phyloP scores from a whole-genome alignment of 2,329 filamentous ascomycete species.

The Aspergillus unguis region DNA sequence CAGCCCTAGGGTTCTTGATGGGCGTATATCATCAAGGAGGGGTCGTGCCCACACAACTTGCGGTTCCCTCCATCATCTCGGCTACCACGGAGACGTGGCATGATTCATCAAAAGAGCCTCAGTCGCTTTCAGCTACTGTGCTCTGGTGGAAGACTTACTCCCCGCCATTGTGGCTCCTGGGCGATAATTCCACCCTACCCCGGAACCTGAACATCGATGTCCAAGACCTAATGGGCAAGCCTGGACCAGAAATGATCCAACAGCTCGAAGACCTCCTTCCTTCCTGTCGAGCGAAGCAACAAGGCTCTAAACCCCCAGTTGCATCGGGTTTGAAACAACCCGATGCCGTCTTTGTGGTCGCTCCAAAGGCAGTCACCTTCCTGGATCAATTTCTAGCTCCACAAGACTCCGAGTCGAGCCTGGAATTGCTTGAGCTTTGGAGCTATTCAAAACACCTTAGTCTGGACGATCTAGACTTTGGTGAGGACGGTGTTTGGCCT shows the following conservation, averaged over 20 bases:
- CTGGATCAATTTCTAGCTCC: slow-evolving; percentile 36
- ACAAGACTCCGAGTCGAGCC: slow-evolving; percentile 15
- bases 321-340: background rate
- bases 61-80: slow-evolving; percentile 40
- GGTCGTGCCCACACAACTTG: slow-evolving; percentile 49
- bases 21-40: slow-evolving; percentile 55
- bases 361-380: slow-evolving; percentile 44
- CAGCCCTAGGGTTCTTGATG: slow-evolving; percentile 47
- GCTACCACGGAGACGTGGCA: slow-evolving; percentile 21
- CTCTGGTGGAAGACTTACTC: slow-evolving; percentile 57
- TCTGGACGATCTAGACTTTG: slow-evolving; percentile 52
- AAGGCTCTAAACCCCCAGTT: slow-evolving; percentile 7
- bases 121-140: slow-evolving; percentile 33
- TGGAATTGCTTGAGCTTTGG: slow-evolving; percentile 42
- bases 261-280: slow-evolving; percentile 36
- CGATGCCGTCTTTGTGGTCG: slow-evolving; percentile 42
- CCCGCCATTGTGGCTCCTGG: slow-evolving; percentile 51
- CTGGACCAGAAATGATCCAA: slow-evolving; percentile 39
- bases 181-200: slow-evolving; percentile 30
- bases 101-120: slow-evolving; percentile 5
- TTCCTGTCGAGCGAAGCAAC: slow-evolving; percentile 24
- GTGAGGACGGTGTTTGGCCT: slow-evolving; percentile 44
- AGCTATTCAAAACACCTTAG: slow-evolving; percentile 48
- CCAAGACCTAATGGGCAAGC: slow-evolving; percentile 49
- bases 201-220: slow-evolving; percentile 41